Conservation (phyloP, 192 early-diverging fungal species). For the Coemansia erecta region DNA sequence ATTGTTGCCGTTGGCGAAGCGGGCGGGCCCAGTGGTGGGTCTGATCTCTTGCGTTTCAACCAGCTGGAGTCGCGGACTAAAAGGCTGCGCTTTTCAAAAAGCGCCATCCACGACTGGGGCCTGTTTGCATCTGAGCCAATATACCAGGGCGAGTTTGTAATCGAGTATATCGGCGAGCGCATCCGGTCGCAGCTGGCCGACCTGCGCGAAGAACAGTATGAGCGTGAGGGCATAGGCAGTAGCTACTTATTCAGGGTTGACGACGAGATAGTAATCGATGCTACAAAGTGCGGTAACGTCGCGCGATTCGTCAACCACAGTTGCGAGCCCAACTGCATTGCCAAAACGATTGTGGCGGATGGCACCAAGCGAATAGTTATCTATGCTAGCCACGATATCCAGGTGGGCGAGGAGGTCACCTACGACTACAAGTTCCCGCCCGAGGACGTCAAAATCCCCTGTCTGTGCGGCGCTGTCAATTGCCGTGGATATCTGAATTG, state of each 20-base stretch:
- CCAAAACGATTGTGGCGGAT: constrained; percentile 89
- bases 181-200: constrained; percentile 95
- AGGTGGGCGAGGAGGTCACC: constrained; percentile 95
- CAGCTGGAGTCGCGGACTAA: constrained; percentile 92
- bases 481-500: constrained; percentile 81
- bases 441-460: constrained; percentile 86
- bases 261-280: constrained; percentile 94
- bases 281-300: constrained; percentile 95
- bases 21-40: constrained; percentile 22
- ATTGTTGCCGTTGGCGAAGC: not conserved
- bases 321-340: constrained; percentile 98
- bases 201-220: constrained; percentile 89
- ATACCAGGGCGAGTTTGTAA: constrained; percentile 91
- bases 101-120: constrained; percentile 98
- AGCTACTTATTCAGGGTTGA: constrained; percentile 97
- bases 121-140: constrained; percentile 95
- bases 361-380: constrained; percentile 96
- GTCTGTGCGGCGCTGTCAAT: constrained; percentile 83
- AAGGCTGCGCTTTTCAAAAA: constrained; percentile 85
- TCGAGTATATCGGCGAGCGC: constrained; percentile 97
- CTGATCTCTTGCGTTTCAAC: constrained; percentile 85
- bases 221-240: constrained; percentile 87
- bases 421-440: constrained; percentile 92
- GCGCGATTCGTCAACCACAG: constrained; percentile 99
- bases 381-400: constrained; percentile 93